phyloP scores from a whole-genome alignment of 495 filamentous ascomycete species.

The Amphirosellinia nigrospora region DNA sequence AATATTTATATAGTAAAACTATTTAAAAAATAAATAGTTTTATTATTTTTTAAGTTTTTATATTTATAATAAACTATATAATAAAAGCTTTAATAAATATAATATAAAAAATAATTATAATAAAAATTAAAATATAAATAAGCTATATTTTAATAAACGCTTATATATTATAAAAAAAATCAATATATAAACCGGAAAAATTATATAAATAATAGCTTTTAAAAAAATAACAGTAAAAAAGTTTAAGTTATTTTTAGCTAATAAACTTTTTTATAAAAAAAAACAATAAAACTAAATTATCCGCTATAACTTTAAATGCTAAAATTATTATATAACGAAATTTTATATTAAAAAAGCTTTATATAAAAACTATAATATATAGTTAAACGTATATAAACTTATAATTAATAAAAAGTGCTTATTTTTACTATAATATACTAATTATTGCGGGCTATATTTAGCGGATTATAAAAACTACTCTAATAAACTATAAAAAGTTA shows the following conservation, averaged over 20 bases:
- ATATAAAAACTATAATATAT: neutral
- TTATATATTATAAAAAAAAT: no score
- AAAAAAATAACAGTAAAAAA: no score
- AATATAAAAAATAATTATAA: constrained; percentile 5
- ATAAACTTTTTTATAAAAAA: no score
- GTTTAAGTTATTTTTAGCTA: no score
- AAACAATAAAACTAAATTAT: no score
- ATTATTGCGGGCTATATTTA: neutral
- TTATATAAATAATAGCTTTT: no score
- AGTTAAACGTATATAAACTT: neutral
- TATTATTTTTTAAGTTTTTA: constrained; percentile 3
- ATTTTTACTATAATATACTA: neutral
- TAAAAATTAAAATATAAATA: neutral
- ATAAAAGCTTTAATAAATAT: no score
- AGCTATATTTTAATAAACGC: no score
- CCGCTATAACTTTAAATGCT: no score
- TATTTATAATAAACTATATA: neutral
- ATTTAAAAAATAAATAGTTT: constrained; percentile 7
- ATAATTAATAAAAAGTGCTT: constrained; percentile 1
- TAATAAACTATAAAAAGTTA: constrained; percentile 4
- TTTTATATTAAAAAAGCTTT: neutral
- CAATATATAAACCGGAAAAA: no score
- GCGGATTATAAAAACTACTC: no score
- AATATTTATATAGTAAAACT: neutral
- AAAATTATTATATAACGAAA: neutral